Evolutionary conservation across 192 early-diverging fungal genomes (phyloP), one percentile per base, ranked within the genome.

Genomic region (Chytriomyces sp.): DNA sequence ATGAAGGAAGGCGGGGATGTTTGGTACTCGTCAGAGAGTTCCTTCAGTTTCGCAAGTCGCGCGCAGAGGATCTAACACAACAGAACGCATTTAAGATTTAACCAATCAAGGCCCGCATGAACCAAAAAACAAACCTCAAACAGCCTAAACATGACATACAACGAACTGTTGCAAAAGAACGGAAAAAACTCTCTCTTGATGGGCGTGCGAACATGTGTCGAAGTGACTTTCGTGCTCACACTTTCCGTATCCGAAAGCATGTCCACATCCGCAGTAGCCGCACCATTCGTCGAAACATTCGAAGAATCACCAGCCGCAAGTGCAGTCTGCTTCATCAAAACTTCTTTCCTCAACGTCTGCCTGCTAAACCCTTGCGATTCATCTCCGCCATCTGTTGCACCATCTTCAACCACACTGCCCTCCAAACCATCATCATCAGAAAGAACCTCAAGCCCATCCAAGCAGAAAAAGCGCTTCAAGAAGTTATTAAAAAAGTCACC

Each of bases 121-220:
- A 9, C 64, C n/a, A 13, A 72, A 80, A 50, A 18, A 46, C 69
- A 69, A 80, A 94, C 93, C 86, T 94, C 91, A 69, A 88, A 95
- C 48, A 95, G 87, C 50, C 97, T 84, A 80, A 99, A 88, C 67
- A 99, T 96, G 63, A 91, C 89, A 75, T 97, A 99, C 75, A 96
- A 92, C 20, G 78, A 86, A 65, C 83, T 92, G 80, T 98, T 98
- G 44, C 91, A 91, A 82, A 96, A 99, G 77, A 98, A 94, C 60
- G 91, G 89, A 73, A 85, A 86, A 5, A 79, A 80, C 43, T 60
- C 48, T 28, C 87, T 46, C 48, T 64, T 66, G 35, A 59, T 72
- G 24, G 62, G 66, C 65, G 67, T 45, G 11, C 81, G 20, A n/a
- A 69, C 61, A 45, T 64, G 48, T 5, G 50, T 64, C 28, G 49